These are phyloP conservation scores for Russula brevipes DNA, from an alignment of 768 basidiomycete genomes.

Conservation along the genomic window DNA sequence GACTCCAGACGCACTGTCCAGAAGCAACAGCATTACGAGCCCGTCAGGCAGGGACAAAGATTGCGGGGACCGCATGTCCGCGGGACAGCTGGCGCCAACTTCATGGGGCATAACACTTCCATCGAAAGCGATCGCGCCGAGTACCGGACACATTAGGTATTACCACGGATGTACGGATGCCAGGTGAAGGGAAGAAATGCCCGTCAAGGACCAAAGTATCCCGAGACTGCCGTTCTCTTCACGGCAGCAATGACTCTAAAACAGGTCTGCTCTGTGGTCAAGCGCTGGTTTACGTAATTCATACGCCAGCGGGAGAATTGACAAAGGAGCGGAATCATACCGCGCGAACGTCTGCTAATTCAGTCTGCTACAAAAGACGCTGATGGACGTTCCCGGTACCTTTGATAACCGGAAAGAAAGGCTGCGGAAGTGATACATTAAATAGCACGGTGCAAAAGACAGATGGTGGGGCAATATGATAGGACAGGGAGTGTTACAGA, in stretches of 20 bases:
- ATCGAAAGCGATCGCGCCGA: not conserved
- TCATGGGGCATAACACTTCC: not conserved
- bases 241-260: not conserved
- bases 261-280: not conserved
- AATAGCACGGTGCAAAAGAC: slow-evolving; percentile 1
- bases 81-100: not conserved
- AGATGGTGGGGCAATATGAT: not conserved
- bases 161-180: not conserved
- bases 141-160: not conserved
- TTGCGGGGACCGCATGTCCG: not conserved
- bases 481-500: not conserved
- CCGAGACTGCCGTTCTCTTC: not conserved
- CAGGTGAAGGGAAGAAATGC: not conserved
- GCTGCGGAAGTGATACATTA: not conserved
- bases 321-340: not conserved
- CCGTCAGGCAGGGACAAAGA: not conserved
- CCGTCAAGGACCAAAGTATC: not conserved
- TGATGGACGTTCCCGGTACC: not conserved
- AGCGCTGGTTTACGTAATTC: not conserved
- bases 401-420: not conserved
- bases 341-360: not conserved
- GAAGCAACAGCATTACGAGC: not conserved
- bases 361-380: not conserved
- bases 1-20: not conserved
- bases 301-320: not conserved